phyloP scores from a whole-genome alignment of 306 rosid species.

The Quercus rubra region DNA sequence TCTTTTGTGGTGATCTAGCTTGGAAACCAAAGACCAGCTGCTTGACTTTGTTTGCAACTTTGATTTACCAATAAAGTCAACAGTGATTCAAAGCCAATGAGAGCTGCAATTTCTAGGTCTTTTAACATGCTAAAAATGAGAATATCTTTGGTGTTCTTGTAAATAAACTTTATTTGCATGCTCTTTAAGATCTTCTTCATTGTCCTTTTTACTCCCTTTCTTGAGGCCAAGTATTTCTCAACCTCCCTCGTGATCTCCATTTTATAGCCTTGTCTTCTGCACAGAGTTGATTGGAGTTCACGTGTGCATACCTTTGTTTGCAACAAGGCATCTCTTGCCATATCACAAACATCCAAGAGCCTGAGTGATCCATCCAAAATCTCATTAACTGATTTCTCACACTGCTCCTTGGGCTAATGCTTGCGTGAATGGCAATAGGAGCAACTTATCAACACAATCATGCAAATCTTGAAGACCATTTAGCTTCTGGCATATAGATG shows the following conservation, averaged over 20 bases:
- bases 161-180: conserved; percentile 25
- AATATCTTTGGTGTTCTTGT: conserved; percentile 19
- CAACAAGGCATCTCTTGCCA: conserved; percentile 20
- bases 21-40: conserved; percentile 44
- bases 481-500: conserved; percentile 17
- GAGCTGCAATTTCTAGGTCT: conserved; percentile 29
- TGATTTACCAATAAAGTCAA: conserved; percentile 24
- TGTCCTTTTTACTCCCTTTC: conserved; percentile 31
- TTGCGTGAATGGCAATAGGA: background rate
- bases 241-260: conserved; percentile 5
- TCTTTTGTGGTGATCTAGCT: conserved; percentile 26
- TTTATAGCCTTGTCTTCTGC: conserved; percentile 7
- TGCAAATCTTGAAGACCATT: conserved; percentile 12
- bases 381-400: background rate
- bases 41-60: conserved; percentile 19
- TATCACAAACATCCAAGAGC: conserved; percentile 15
- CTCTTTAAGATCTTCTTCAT: conserved; percentile 16
- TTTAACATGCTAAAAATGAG: conserved; percentile 26
- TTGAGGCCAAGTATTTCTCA: conserved; percentile 24
- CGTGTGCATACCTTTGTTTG: conserved; percentile 19
- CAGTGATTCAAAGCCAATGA: conserved; percentile 28
- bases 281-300: conserved; percentile 11
- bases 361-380: conserved; percentile 16
- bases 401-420: background rate
- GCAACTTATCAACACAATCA: conserved; percentile 8